Evolutionary conservation across 768 basidiomycete genomes (phyloP).

Genomic region (Rhodosporidiobolus odoratus): DNA sequence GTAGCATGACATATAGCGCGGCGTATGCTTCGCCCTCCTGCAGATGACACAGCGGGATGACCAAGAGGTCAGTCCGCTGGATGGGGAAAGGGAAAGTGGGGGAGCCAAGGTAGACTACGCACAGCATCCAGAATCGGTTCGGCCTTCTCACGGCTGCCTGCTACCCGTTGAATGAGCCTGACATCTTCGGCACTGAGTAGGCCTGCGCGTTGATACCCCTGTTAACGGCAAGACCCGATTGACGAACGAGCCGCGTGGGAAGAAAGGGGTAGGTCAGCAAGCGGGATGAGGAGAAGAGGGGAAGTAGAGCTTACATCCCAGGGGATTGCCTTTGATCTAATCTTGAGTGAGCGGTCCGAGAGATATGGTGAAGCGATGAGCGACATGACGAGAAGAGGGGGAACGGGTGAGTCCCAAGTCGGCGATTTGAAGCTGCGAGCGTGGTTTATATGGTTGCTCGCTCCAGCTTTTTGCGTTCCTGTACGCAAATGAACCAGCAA

Average conservation of each 20-base stretch:
- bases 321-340: conserved; percentile 81
- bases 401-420: too few relatives aligned
- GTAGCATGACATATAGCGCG: conserved; percentile 76
- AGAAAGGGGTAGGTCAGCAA: not conserved
- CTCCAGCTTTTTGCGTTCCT: too few relatives aligned
- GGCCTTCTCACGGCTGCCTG: conserved; percentile 60
- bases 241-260: conserved; percentile 2
- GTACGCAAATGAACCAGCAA: too few relatives aligned
- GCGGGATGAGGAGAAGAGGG: not conserved
- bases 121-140: conserved; percentile 37
- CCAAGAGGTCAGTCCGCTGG: not conserved
- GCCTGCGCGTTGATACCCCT: conserved; percentile 94
- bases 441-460: too few relatives aligned
- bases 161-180: conserved; percentile 78
- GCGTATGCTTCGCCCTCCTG: conserved; percentile 81
- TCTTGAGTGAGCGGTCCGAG: conserved; percentile 80
- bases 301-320: conserved; percentile 69
- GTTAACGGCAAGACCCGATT: conserved; percentile 5
- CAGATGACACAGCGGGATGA: not conserved
- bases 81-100: not conserved
- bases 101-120: not conserved
- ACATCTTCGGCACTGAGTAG: conserved; percentile 84
- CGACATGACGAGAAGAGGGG: conserved; percentile 15
- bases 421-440: too few relatives aligned
- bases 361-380: conserved; percentile 71